A percentile compares a stretch with the other conserved stretches of the same genome.
These are phyloP conservation scores for Candida hungchunana DNA, from an alignment of 805 yeast species.

Conservation along the genomic window DNA sequence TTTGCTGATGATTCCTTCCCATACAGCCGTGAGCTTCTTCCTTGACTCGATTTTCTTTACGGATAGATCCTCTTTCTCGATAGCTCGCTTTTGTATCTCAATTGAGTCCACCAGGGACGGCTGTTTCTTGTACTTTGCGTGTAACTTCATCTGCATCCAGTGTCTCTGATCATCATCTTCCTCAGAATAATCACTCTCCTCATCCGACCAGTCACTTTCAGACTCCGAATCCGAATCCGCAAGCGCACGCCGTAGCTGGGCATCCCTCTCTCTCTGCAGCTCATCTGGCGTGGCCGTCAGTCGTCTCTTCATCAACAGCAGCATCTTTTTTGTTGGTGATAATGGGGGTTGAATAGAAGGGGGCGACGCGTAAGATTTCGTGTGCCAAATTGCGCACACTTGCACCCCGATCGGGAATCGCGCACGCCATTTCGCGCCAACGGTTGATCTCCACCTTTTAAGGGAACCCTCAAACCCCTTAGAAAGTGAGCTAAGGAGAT, in stretches of 20 bases:
- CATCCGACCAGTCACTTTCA: not conserved
- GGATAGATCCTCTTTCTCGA: constrained; percentile 8
- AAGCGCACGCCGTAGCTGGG: too few species aligned
- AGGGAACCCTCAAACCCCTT: too few species aligned
- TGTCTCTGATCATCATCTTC: constrained; percentile 3
- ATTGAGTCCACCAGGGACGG: constrained; percentile 4
- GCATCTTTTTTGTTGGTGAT: not conserved
- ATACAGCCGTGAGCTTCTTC: constrained; percentile 25
- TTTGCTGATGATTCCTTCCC: constrained; percentile 31
- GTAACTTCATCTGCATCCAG: constrained; percentile 7
- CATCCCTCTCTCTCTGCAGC: constrained; percentile 1
- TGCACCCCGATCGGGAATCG: too few species aligned
- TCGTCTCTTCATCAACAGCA: constrained; percentile 4
- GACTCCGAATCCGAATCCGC: too few species aligned
- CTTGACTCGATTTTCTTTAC: constrained; percentile 17
- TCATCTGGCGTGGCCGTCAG: constrained; percentile 4
- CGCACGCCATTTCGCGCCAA: too few species aligned
- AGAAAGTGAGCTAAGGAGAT: too few species aligned
- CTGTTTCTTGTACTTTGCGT: constrained; percentile 4
- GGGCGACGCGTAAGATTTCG: too few species aligned
- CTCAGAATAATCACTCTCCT: not conserved
- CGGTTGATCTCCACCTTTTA: too few species aligned
- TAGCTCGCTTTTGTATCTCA: constrained; percentile 5
- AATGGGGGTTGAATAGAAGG: too few species aligned
- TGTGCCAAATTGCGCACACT: too few species aligned